Evolutionary conservation across 2,329 filamentous ascomycete species (phyloP), one percentile per base, ranked within the genome.

Genomic region (Septoria linicola): DNA sequence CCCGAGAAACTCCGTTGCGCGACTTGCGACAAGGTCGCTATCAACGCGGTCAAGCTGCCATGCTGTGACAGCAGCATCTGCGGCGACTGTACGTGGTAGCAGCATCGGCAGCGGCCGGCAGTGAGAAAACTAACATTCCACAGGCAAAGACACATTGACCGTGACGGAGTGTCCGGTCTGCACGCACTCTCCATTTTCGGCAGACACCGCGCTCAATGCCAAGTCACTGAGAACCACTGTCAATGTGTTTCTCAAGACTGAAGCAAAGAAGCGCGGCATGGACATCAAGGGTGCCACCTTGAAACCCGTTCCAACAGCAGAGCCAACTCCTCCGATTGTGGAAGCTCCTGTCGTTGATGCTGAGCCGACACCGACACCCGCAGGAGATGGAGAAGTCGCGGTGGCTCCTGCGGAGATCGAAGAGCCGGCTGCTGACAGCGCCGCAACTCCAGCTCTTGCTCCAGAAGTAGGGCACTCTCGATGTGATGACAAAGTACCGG

Each of bases 61-160:
- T 99, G 93, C 73, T 99, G 93, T 71, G 93, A 96, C 66, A 92
- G 95, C 68, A 85, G 88, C 34, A 95, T 97, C 52, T 97, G 93
- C 76, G 87, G 92, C 66, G 80, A 77, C 59, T 99, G 93, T 96
- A 76, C 66, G 85, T 72, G 16, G n/a, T 25, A 25, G 19, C 36
- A 20, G 16, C 16, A 8, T 19, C 62, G 34, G 60, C 32, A 34
- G 32, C 34, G 30, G 31, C 66, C 66, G 45, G 60, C 48, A 16
- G 30, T 13, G 13, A 27, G 37, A 3, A n/a, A 14, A 30, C 51
- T 41, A n/a, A 34, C 52, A 20, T 6, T 17, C 52, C 60, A 16
- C 59, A 92, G 84, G 89, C 69, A 89, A 95, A 70, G 77, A 82
- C 6, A 84, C 83, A 20, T 77, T 95, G 8, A 53, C 44, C 32